Conservation (phyloP, 2,329 filamentous ascomycete species). For the Emmonsiellopsis sp. region DNA sequence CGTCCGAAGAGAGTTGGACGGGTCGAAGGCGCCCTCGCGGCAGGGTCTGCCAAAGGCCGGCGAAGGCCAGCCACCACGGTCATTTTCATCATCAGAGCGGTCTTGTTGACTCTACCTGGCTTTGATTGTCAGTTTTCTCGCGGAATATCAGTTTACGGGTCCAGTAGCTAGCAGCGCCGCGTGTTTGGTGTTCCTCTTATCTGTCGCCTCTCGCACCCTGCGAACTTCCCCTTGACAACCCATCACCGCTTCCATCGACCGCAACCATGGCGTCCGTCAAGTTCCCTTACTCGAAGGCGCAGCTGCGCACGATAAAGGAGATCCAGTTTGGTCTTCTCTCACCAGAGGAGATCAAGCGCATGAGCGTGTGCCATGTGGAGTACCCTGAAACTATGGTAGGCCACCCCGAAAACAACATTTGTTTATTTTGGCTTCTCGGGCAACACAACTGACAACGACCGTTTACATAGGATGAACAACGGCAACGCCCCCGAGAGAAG, state of each 20-base stretch:
- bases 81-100: constrained; percentile 23
- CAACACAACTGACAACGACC: constrained; percentile 7
- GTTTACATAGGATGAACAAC: constrained; percentile 63
- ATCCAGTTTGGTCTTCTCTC: constrained; percentile 98
- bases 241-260: constrained; percentile 17
- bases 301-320: constrained; percentile 95
- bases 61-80: constrained; percentile 29
- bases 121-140: background rate
- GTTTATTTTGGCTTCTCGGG: constrained; percentile 1
- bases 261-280: constrained; percentile 81
- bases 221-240: background rate
- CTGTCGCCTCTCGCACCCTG: background rate
- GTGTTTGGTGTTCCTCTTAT: background rate
- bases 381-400: constrained; percentile 94
- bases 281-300: constrained; percentile 87
- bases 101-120: constrained; percentile 1
- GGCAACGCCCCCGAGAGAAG: constrained; percentile 78
- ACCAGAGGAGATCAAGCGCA: constrained; percentile 96
- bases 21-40: constrained; percentile 39
- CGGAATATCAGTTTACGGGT: background rate
- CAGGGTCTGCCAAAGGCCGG: constrained; percentile 41
- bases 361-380: constrained; percentile 92
- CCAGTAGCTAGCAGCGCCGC: background rate
- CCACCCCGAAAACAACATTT: constrained; percentile 4
- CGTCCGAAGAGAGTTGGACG: constrained; percentile 26